phyloP scores from a whole-genome alignment of 495 filamentous ascomycete genomes.

The Thermothielavioides terrestris region DNA sequence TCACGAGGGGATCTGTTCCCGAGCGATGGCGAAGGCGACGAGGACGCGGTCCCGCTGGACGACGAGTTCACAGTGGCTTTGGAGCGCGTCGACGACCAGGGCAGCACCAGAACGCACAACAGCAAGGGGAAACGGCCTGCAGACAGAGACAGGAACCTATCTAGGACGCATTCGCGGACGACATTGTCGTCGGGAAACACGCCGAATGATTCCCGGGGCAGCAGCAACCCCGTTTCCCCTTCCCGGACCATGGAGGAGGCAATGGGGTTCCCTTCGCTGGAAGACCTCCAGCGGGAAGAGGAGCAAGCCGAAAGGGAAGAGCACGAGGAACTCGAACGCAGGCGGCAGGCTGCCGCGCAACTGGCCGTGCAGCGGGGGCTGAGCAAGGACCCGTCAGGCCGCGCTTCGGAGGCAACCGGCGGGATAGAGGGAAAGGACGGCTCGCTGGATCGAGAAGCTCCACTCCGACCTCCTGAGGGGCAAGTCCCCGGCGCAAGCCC shows the following conservation, averaged over 20 bases:
- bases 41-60: constrained; percentile 85
- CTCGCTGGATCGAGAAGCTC: background rate
- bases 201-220: constrained; percentile 25
- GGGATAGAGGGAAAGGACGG: too few relatives aligned
- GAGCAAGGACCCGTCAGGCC: constrained; percentile 33
- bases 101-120: constrained; percentile 56
- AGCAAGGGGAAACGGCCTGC: constrained; percentile 53
- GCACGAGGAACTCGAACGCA: constrained; percentile 58
- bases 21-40: constrained; percentile 79
- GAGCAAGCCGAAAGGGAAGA: constrained; percentile 58
- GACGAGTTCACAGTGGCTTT: constrained; percentile 86
- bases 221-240: constrained; percentile 26
- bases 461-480: too few relatives aligned
- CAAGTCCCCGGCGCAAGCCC: background rate
- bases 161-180: constrained; percentile 45
- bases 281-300: constrained; percentile 71
- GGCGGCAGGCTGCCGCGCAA: constrained; percentile 60
- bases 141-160: constrained; percentile 41
- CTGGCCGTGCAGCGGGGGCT: constrained; percentile 66
- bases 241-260: constrained; percentile 21
- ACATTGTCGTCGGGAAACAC: constrained; percentile 44
- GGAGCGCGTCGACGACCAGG: constrained; percentile 63
- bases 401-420: too few relatives aligned
- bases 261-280: constrained; percentile 45
- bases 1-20: constrained; percentile 92